phyloP scores from a whole-genome alignment of 2,329 filamentous ascomycete genomes.

The Hymenoscyphus scutula region DNA sequence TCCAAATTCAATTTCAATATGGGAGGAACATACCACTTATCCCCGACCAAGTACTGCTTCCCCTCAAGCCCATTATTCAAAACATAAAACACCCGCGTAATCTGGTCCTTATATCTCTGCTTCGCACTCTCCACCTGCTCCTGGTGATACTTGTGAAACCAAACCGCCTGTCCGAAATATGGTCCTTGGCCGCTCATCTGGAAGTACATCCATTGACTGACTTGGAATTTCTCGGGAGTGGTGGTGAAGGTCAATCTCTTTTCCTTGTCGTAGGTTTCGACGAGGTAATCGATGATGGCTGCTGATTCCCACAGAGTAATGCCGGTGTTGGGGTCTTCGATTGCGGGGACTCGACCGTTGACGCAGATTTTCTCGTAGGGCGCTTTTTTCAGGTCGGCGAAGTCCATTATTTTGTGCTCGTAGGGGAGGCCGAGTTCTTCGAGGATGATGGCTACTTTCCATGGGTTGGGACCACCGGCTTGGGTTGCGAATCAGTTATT shows the following conservation, averaged over 20 bases:
- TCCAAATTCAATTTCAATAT: neutral
- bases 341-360: slow-evolving; percentile 32
- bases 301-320: slow-evolving; percentile 45
- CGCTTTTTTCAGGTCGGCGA: slow-evolving; percentile 41
- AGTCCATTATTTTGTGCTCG: slow-evolving; percentile 38
- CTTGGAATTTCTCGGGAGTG: slow-evolving; percentile 34
- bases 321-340: slow-evolving; percentile 41
- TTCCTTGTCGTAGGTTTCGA: slow-evolving; percentile 41
- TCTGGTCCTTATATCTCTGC: slow-evolving; percentile 44
- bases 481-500: neutral
- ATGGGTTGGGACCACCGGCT: slow-evolving; percentile 19
- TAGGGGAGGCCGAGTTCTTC: slow-evolving; percentile 43
- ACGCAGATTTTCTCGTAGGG: slow-evolving; percentile 36
- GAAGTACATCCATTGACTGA: slow-evolving; percentile 42
- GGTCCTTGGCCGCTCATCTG: slow-evolving; percentile 41
- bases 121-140: slow-evolving; percentile 44
- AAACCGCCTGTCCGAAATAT: slow-evolving; percentile 41
- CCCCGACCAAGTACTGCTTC: slow-evolving; percentile 39
- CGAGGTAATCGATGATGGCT: slow-evolving; percentile 41
- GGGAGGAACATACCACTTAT: slow-evolving; percentile 33
- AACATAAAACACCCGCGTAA: slow-evolving; percentile 37
- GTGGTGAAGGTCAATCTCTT: slow-evolving; percentile 36
- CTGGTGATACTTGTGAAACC: slow-evolving; percentile 36
- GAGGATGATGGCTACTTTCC: slow-evolving; percentile 44
- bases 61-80: slow-evolving; percentile 41